Percentiles rank a stretch among this genome's conserved stretches.
These are phyloP conservation scores for Penicillium turbatum DNA, from an alignment of 495 filamentous ascomycete genomes.

Conservation along the genomic window DNA sequence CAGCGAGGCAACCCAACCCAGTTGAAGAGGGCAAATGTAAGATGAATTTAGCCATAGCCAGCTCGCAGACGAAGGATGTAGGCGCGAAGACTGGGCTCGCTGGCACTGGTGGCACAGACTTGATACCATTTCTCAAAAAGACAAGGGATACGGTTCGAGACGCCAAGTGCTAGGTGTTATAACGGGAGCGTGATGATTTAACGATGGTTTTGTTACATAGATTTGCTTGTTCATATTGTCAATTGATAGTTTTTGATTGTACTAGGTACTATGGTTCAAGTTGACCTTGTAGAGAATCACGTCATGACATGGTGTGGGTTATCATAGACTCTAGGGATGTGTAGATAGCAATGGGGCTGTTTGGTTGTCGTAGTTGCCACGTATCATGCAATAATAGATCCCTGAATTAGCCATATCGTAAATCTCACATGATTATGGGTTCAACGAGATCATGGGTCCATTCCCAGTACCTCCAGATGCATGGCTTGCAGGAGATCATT, in stretches of 20 bases:
- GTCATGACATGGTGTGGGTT: not conserved
- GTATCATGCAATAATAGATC: not conserved
- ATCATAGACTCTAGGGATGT: not conserved
- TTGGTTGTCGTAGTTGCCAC: not conserved
- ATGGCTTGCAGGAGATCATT: not conserved
- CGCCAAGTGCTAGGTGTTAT: conserved; percentile 20
- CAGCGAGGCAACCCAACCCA: conserved; percentile 21
- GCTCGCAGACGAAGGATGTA: conserved; percentile 19
- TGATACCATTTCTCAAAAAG: conserved; percentile 90
- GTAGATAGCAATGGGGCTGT: not conserved
- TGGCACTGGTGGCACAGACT: conserved; percentile 84
- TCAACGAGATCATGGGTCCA: not conserved
- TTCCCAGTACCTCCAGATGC: not conserved
- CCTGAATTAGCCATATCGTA: not conserved
- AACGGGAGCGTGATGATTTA: not conserved
- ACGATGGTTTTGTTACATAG: not conserved
- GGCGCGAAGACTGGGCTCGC: conserved; percentile 43
- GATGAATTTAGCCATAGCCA: conserved; percentile 33
- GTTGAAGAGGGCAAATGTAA: conserved; percentile 6
- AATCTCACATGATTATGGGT: not conserved
- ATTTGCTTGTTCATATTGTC: not conserved
- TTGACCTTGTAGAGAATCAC: not conserved
- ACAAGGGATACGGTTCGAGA: conserved; percentile 76
- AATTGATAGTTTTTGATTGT: not conserved
- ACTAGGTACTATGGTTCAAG: not conserved